A percentile compares a stretch with the other conserved stretches of the same genome.
phyloP scores from a whole-genome alignment of 345 rosid species.

The Iberis pinnata region DNA sequence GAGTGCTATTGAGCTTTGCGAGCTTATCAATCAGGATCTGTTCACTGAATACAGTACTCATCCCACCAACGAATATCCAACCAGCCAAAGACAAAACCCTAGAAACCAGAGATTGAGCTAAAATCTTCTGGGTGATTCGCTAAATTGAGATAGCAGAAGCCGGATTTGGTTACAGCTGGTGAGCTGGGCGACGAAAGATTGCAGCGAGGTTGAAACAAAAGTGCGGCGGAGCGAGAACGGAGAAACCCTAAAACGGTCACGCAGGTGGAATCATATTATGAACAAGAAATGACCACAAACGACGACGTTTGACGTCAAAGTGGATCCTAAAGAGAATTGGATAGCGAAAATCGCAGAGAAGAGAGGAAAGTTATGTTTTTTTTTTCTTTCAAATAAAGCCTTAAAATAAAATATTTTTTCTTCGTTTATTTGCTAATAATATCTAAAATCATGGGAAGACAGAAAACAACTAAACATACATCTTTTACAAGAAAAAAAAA shows the following conservation, averaged over 20 bases:
- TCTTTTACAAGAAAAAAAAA: too few relatives aligned
- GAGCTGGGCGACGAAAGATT: not conserved
- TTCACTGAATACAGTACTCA: slow-evolving; percentile 92
- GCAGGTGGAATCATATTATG: slow-evolving; percentile 7
- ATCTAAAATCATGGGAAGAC: too few relatives aligned
- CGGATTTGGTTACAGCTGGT: slow-evolving; percentile 4
- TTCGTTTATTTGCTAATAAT: too few relatives aligned
- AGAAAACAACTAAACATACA: too few relatives aligned
- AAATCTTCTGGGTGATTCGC: not conserved
- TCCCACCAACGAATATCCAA: too few relatives aligned
- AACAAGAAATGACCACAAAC: slow-evolving; percentile 1
- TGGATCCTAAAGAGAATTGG: not conserved
- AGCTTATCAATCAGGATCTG: slow-evolving; percentile 95
- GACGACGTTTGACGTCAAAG: slow-evolving; percentile 18
- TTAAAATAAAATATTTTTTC: too few relatives aligned
- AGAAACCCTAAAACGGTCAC: slow-evolving; percentile 24
- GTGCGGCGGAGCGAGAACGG: slow-evolving; percentile 27
- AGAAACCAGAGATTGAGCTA: not conserved
- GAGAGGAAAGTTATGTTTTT: slow-evolving; percentile 14
- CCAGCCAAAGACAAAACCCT: slow-evolving; percentile 3
- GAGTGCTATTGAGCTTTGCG: slow-evolving; percentile 93
- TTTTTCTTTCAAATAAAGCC: too few relatives aligned
- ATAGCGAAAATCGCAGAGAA: slow-evolving; percentile 18
- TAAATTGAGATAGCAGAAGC: not conserved
- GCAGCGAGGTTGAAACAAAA: slow-evolving; percentile 12